Base-by-base conservation (phyloP, 805 yeast genomes). In the Starmerella tilneyi region DNA sequence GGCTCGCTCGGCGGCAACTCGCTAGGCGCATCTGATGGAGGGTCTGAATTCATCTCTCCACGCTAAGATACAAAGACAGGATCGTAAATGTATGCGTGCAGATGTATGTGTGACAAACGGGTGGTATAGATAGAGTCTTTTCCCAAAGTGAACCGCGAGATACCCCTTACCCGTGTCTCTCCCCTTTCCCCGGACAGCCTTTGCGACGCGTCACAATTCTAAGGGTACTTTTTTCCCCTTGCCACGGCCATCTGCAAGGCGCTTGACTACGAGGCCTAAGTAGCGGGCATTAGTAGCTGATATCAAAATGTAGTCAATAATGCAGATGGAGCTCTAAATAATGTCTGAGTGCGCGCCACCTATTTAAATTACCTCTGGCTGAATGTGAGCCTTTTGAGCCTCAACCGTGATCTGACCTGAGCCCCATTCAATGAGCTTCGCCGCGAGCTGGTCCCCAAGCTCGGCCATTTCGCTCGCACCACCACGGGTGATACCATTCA, bases 401-500 rank as follows among this genome's bases (percentile, higher is more conserved):
- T 28, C 33, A 33, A 60, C 52, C 29, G 51, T 38, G 33, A 60
- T 45, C 28, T 42, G 40, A 38, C 53, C 55, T n/a, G 47, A 43
- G 20, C 54, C 59, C 94, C 94, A 83, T n/a, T 62, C 62, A 34
- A 63, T 66, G 57, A 86, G 67, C 43, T 62, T 63, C 1, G 66
- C 65, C 23, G 74, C 66, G 46, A 89, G 69, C 41, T 63, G 65
- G 17, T 70, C 67, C 57, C 84, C 86, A 46, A 84, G 65, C 27
- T 65, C 69, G 21, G 63, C 68, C 61, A 92, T 75, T 45, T 88
- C 96, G 61, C 85, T 96, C 32, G 76, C 76, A 3, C 98, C 98
- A 31, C 98, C 98, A 53, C 82, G 72, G 39, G 89, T 79, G 21
- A 72, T 61, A 8, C 82, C 81, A 45, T 78, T 81, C 44, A 89